These are phyloP conservation scores for Platismatia glauca DNA, from an alignment of 495 filamentous ascomycete species.

Conservation along the genomic window DNA sequence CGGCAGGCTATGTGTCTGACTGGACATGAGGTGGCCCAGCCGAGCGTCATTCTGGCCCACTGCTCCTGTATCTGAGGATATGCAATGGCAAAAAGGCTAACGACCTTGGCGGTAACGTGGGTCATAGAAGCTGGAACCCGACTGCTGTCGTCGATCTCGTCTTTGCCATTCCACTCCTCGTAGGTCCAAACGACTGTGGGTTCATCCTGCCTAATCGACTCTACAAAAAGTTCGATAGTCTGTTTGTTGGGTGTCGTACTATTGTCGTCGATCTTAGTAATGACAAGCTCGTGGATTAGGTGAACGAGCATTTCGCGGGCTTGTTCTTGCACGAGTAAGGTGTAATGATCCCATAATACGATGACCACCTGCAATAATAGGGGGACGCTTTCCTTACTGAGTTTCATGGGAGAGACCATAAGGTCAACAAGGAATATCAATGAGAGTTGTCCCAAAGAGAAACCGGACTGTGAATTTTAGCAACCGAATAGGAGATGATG, in stretches of 20 bases:
- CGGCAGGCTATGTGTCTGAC: slow-evolving; percentile 93
- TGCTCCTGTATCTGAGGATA: slow-evolving; percentile 83
- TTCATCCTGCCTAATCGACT: slow-evolving; percentile 81
- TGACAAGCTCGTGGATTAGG: slow-evolving; percentile 91
- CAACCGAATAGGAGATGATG: background rate
- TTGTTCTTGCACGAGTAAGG: slow-evolving; percentile 89
- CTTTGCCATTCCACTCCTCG: slow-evolving; percentile 77
- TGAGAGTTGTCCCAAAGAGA: slow-evolving; percentile 86
- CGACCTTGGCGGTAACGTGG: slow-evolving; percentile 65
- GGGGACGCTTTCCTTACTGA: slow-evolving; percentile 67
- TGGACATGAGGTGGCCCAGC: slow-evolving; percentile 93
- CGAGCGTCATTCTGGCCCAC: slow-evolving; percentile 81
- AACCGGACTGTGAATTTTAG: slow-evolving; percentile 47
- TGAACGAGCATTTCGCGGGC: slow-evolving; percentile 97
- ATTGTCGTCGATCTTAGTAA: slow-evolving; percentile 77
- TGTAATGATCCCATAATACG: slow-evolving; percentile 95
- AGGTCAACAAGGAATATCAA: slow-evolving; percentile 92
- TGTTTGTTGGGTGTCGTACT: slow-evolving; percentile 55
- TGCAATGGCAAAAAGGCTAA: slow-evolving; percentile 73
- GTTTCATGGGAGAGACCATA: slow-evolving; percentile 82
- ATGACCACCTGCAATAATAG: slow-evolving; percentile 83
- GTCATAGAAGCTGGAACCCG: slow-evolving; percentile 86
- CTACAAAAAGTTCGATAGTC: slow-evolving; percentile 79
- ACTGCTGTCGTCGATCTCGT: slow-evolving; percentile 52
- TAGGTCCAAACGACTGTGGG: slow-evolving; percentile 84